Percentiles rank a stretch among this genome's conserved stretches.
phyloP scores from a whole-genome alignment of 768 basidiomycete species.

The Trametes maxima region DNA sequence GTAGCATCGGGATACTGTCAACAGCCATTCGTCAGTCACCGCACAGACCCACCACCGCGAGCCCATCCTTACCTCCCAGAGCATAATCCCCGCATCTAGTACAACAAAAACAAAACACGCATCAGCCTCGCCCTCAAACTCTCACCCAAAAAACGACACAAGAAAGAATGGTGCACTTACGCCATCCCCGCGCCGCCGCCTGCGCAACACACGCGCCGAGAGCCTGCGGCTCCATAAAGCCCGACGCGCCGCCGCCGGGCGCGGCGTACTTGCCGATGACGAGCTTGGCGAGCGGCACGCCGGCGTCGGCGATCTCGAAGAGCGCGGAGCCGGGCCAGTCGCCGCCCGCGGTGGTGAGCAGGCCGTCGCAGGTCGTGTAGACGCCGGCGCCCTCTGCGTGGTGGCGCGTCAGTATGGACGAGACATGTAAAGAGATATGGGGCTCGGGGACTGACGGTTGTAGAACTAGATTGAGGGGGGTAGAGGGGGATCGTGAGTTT shows the following conservation, averaged over 20 bases:
- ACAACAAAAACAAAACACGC: background rate
- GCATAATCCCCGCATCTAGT: conserved; percentile 17
- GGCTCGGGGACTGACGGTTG: conserved; percentile 5
- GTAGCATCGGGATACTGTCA: conserved; percentile 12
- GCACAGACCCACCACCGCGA: background rate
- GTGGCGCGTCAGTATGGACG: background rate
- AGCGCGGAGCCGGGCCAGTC: conserved; percentile 43
- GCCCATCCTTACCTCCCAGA: background rate
- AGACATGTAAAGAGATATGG: background rate
- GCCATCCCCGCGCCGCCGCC: conserved; percentile 15
- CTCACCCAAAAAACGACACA: background rate
- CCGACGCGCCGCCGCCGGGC: conserved; percentile 37
- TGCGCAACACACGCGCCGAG: conserved; percentile 14
- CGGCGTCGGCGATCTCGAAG: conserved; percentile 54
- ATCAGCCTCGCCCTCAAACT: too few species aligned
- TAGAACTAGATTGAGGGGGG: conserved; percentile 14
- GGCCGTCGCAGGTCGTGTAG: conserved; percentile 40
- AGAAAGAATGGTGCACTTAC: background rate
- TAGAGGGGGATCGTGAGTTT: background rate
- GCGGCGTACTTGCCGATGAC: conserved; percentile 69
- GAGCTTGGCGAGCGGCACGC: conserved; percentile 57
- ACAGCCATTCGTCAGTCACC: background rate
- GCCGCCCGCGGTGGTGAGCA: conserved; percentile 41
- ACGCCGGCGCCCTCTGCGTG: conserved; percentile 21
- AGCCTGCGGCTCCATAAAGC: conserved; percentile 33